Evolutionary conservation across 805 yeast species (phyloP).

Genomic region (Yarrowia deformans): DNA sequence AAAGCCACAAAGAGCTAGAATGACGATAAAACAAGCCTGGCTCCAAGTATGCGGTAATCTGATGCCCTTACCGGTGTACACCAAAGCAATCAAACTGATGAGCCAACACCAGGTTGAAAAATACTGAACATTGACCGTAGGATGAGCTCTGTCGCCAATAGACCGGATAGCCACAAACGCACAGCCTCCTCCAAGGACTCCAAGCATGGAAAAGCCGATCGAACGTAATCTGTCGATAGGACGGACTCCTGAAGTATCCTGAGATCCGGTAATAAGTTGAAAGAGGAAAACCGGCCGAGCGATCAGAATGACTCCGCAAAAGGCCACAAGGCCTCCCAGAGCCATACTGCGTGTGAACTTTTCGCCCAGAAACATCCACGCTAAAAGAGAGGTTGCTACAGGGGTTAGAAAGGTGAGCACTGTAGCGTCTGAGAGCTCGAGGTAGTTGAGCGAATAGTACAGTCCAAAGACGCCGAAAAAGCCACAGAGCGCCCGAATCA

Average conservation of each 20-base stretch:
- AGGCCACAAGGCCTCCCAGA: slow-evolving; percentile 69
- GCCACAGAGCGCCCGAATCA: slow-evolving; percentile 74
- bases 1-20: slow-evolving; percentile 80
- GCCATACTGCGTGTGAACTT: slow-evolving; percentile 71
- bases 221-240: slow-evolving; percentile 66
- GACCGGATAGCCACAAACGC: slow-evolving; percentile 76
- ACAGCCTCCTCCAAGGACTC: slow-evolving; percentile 71
- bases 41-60: slow-evolving; percentile 62
- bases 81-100: slow-evolving; percentile 60
- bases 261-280: slow-evolving; percentile 50
- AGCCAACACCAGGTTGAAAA: slow-evolving; percentile 69
- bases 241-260: slow-evolving; percentile 45
- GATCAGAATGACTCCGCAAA: slow-evolving; percentile 77
- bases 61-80: slow-evolving; percentile 54
- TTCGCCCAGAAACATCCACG: slow-evolving; percentile 72
- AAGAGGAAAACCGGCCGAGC: slow-evolving; percentile 82
- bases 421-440: slow-evolving; percentile 81
- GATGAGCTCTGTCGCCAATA: slow-evolving; percentile 81
- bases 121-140: slow-evolving; percentile 77
- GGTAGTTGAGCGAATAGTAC: slow-evolving; percentile 74
- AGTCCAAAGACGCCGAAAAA: slow-evolving; percentile 81
- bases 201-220: slow-evolving; percentile 65
- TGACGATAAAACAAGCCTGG: slow-evolving; percentile 70
- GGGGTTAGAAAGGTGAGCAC: slow-evolving; percentile 83
- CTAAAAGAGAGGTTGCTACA: slow-evolving; percentile 74